Evolutionary conservation across 345 rosid species (phyloP).

Genomic region (Hibiscus tridactylites): DNA sequence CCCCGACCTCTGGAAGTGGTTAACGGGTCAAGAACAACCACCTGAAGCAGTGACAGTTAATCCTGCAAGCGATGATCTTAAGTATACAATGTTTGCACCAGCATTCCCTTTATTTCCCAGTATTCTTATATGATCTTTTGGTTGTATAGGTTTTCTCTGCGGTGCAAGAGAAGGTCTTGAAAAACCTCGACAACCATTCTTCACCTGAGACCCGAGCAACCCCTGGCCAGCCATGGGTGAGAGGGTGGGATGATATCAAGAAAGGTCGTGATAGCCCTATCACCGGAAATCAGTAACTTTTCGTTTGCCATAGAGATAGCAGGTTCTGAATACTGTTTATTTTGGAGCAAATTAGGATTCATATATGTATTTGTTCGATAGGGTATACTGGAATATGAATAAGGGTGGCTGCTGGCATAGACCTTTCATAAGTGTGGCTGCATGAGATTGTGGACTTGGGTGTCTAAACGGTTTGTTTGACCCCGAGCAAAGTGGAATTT

Average conservation of each 20-base stretch:
- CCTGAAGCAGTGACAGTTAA: conserved; percentile 59
- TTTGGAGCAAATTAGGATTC: background rate
- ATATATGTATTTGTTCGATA: background rate
- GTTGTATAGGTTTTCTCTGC: conserved; percentile 60
- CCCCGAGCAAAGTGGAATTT: no score
- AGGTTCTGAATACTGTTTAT: background rate
- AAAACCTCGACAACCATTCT: conserved; percentile 45
- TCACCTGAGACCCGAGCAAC: conserved; percentile 47
- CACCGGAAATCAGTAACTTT: conserved; percentile 50
- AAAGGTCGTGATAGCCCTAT: conserved; percentile 39
- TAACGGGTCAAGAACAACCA: conserved; percentile 76
- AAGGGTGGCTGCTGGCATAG: background rate
- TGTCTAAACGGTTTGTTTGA: no score
- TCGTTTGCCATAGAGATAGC: background rate
- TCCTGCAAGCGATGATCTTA: conserved; percentile 41
- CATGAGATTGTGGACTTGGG: no score
- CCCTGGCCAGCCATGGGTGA: conserved; percentile 68
- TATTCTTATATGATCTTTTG: background rate
- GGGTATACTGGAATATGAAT: background rate
- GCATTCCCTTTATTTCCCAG: background rate
- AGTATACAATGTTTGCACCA: background rate
- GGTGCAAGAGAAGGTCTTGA: conserved; percentile 52
- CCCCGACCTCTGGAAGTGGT: conserved; percentile 95
- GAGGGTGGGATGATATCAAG: conserved; percentile 74
- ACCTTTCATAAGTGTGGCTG: no score